A percentile compares a stretch with the other conserved stretches of the same genome.
These are phyloP conservation scores for Gracilaria gracilis DNA, from an alignment of 23 red algal species.

Conservation along the genomic window DNA sequence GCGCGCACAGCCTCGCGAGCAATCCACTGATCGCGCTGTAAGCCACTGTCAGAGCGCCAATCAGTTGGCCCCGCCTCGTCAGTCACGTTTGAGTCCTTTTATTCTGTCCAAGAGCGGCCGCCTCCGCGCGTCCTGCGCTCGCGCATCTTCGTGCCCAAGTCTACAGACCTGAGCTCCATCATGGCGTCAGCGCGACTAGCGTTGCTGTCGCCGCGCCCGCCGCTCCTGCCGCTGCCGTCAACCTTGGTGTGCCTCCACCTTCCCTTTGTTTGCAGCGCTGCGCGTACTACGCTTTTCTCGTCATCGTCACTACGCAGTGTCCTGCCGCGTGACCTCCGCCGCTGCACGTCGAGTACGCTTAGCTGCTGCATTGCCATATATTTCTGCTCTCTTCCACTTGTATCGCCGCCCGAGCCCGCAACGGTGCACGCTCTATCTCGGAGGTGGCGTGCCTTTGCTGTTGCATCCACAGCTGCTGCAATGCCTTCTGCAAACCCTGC, in stretches of 20 bases:
- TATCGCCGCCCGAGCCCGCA: constrained; percentile 41
- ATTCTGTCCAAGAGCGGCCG: too few relatives aligned
- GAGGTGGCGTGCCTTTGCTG: constrained; percentile 94
- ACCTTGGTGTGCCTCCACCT: constrained; percentile 90
- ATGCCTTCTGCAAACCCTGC: constrained; percentile 51
- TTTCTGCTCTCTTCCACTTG: constrained; percentile 36
- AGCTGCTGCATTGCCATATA: constrained; percentile 48
- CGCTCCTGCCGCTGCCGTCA: constrained; percentile 34
- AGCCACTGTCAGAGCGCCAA: background rate
- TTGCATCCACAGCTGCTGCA: constrained; percentile 42
- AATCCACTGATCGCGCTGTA: background rate
- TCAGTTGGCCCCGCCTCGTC: too few relatives aligned
- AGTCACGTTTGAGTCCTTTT: too few relatives aligned
- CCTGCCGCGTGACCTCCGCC: constrained; percentile 21
- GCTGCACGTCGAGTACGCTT: constrained; percentile 68
- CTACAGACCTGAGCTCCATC: too few relatives aligned
- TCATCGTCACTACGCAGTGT: constrained; percentile 62
- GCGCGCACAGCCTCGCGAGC: background rate
- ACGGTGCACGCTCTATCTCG: constrained; percentile 86
- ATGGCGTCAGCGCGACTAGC: background rate
- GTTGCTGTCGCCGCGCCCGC: background rate
- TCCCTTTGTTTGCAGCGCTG: constrained; percentile 95
- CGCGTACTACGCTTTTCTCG: constrained; percentile 94
- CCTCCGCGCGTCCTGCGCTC: too few relatives aligned
- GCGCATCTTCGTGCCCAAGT: too few relatives aligned